Percentiles rank a stretch among this genome's conserved stretches.
phyloP scores from a whole-genome alignment of 2,329 filamentous ascomycete genomes.

The Grosmannia serpens region DNA sequence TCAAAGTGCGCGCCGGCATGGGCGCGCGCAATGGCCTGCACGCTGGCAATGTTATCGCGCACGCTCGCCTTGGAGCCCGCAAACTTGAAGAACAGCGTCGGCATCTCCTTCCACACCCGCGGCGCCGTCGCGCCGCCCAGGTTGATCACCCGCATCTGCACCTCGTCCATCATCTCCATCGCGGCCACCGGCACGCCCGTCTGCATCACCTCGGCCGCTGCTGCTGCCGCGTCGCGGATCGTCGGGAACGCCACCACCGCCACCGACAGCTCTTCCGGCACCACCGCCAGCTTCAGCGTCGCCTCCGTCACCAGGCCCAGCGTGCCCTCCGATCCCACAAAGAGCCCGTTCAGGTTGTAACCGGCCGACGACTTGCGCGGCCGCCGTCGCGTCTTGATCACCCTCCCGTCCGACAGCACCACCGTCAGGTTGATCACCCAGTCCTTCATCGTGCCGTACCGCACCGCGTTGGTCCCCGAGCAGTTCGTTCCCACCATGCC shows the following conservation, averaged over 20 bases:
- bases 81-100: slow-evolving; percentile 79
- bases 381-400: slow-evolving; percentile 69
- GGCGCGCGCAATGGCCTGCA: slow-evolving; percentile 53
- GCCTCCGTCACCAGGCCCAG: slow-evolving; percentile 73
- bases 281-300: slow-evolving; percentile 66
- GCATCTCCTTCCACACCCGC: slow-evolving; percentile 60
- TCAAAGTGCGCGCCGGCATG: slow-evolving; percentile 60
- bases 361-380: slow-evolving; percentile 72
- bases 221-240: slow-evolving; percentile 63
- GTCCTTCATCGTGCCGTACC: slow-evolving; percentile 79
- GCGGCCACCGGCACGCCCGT: slow-evolving; percentile 61
- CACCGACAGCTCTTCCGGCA: slow-evolving; percentile 65
- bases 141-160: slow-evolving; percentile 78
- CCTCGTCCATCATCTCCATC: slow-evolving; percentile 82
- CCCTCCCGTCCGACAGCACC: slow-evolving; percentile 63
- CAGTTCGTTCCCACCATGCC: slow-evolving; percentile 76
- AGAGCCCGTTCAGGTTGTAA: slow-evolving; percentile 71
- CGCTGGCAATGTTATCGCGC: slow-evolving; percentile 60
- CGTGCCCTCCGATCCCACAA: slow-evolving; percentile 73
- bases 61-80: slow-evolving; percentile 70
- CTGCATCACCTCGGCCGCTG: slow-evolving; percentile 66
- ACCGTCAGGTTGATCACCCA: slow-evolving; percentile 78
- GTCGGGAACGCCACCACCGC: slow-evolving; percentile 70
- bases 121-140: slow-evolving; percentile 57
- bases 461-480: slow-evolving; percentile 67